A percentile compares a stretch with the other conserved stretches of the same genome.
phyloP scores from a whole-genome alignment of 805 yeast species.

The Metschnikowia colocasiae region DNA sequence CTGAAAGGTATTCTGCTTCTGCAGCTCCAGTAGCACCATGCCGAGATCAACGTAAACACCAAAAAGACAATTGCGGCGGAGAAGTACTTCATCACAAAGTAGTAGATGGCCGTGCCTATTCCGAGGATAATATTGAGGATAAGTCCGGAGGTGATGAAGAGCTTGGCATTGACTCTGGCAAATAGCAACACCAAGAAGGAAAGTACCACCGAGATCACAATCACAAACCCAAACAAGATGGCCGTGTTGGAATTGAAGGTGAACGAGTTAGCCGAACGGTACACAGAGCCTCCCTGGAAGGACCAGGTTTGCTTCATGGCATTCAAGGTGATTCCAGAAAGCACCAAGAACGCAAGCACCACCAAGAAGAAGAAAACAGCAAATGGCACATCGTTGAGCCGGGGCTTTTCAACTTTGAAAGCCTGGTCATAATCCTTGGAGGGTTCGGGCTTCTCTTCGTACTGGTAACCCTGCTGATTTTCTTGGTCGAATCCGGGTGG shows the following conservation, averaged over 20 bases:
- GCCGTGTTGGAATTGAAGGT: constrained; percentile 74
- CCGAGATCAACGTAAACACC: constrained; percentile 59
- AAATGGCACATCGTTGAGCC: constrained; percentile 69
- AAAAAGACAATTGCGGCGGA: constrained; percentile 77
- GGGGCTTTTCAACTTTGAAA: constrained; percentile 61
- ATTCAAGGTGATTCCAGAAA: constrained; percentile 65
- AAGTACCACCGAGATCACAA: constrained; percentile 56
- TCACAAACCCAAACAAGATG: constrained; percentile 62
- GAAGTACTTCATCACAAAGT: constrained; percentile 63
- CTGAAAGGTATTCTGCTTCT: constrained; percentile 70
- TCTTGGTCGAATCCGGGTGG: constrained; percentile 26
- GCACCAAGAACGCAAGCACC: constrained; percentile 62
- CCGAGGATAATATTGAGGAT: constrained; percentile 65
- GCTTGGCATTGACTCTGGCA: constrained; percentile 63
- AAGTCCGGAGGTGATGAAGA: constrained; percentile 67
- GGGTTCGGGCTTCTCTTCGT: constrained; percentile 31
- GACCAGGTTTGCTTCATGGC: constrained; percentile 57
- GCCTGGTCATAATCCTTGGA: constrained; percentile 56
- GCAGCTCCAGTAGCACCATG: constrained; percentile 70
- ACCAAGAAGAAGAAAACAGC: constrained; percentile 47
- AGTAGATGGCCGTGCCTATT: constrained; percentile 72
- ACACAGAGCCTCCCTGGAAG: constrained; percentile 61
- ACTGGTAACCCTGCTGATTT: constrained; percentile 19
- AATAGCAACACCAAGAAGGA: constrained; percentile 52
- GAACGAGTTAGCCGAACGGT: constrained; percentile 48